Evolutionary conservation across 331 rosid species (phyloP).

Genomic region (Pyrus hybrid): DNA sequence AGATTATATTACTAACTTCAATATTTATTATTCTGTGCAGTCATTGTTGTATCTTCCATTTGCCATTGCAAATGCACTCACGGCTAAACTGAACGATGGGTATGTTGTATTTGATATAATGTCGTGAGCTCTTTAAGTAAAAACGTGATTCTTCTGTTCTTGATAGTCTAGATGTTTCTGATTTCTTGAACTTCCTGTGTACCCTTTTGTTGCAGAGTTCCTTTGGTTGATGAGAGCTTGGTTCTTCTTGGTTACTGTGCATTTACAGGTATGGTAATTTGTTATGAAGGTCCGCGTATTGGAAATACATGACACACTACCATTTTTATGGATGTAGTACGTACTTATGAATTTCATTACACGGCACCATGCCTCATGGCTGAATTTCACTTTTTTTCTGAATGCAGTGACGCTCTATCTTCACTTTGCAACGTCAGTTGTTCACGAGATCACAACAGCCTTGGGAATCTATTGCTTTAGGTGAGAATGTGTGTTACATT

Average conservation of each 20-base stretch:
- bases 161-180: conserved; percentile 5
- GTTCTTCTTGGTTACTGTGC: conserved; percentile 74
- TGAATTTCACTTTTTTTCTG: conserved; percentile 3
- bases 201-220: conserved; percentile 50
- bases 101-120: conserved; percentile 28
- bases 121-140: background rate
- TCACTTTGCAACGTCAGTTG: conserved; percentile 73
- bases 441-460: conserved; percentile 75
- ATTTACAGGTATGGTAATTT: conserved; percentile 47
- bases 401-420: conserved; percentile 68
- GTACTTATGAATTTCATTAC: background rate
- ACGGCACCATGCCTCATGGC: background rate
- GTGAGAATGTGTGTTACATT: conserved; percentile 24
- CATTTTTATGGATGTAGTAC: background rate
- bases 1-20: background rate
- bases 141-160: background rate
- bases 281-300: background rate
- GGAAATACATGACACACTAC: background rate
- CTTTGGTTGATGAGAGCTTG: conserved; percentile 66
- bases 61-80: conserved; percentile 84
- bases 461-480: conserved; percentile 92
- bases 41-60: conserved; percentile 81
- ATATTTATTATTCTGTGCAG: conserved; percentile 35
- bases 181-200: conserved; percentile 8
- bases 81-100: conserved; percentile 82